Conservation (phyloP, 192 early-diverging fungal genomes). For the Backusella luteola region DNA sequence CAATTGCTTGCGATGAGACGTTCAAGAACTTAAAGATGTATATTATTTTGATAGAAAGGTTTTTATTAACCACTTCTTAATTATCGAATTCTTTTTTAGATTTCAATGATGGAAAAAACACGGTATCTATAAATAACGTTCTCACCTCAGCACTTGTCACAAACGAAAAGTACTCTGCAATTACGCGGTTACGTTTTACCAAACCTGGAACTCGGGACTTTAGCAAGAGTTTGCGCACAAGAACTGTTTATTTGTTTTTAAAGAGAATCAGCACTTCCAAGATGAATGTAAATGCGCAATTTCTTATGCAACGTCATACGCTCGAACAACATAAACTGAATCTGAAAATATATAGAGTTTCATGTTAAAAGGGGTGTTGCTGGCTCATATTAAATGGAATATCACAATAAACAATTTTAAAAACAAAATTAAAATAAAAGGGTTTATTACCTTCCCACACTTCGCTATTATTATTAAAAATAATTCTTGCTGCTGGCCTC, state of each 20-base stretch:
- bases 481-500: neutral
- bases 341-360: neutral
- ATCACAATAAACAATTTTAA: neutral
- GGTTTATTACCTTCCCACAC: neutral
- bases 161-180: neutral
- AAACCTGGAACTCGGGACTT: neutral
- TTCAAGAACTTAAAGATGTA: neutral
- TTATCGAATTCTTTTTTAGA: neutral
- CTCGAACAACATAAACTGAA: neutral
- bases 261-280: neutral
- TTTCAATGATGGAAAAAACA: neutral
- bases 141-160: neutral
- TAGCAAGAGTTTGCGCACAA: neutral
- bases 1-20: neutral
- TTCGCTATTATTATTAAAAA: neutral
- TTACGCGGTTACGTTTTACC: neutral
- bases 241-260: neutral
- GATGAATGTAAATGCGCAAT: neutral
- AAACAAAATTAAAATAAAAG: neutral
- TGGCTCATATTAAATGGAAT: neutral
- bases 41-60: neutral
- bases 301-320: neutral
- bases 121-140: neutral
- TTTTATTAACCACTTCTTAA: neutral
- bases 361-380: no score